Evolutionary conservation across 495 filamentous ascomycete species (phyloP), one percentile per base, ranked within the genome.

Genomic region (Talaromyces ruber): DNA sequence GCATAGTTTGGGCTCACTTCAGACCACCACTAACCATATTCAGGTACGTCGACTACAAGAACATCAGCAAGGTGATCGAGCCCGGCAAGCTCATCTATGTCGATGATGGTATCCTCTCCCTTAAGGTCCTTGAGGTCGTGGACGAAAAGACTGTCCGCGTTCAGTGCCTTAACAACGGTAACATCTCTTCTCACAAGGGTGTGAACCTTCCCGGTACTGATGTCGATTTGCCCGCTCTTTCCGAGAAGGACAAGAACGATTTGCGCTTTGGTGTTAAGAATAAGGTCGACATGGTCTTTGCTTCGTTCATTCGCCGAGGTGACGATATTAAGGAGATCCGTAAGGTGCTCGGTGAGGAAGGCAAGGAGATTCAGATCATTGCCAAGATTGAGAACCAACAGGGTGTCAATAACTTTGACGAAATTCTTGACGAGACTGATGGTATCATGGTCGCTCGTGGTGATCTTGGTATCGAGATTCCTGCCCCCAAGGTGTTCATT

Each of bases 381-480:
- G 92, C 94, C 81, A 98, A 98, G 86, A 96, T 98, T 67, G 94
- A 98, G 83, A 98, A 98, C 81, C 90, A 96, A 76, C 94, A 98
- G 78, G 94, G 94, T 74, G 86, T 91, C 63, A 97, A 98, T 88
- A 98, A 98, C 84, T 98, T 98, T 73, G 88, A 92, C 64, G 94
- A 97, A 79, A 98, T 98, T 70, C 85, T 98, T 47, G 84, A 87
- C 72, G 90, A 92, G 81, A 98, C 94, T 22, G 94, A 98, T 74
- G 94, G 95, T 82, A 92, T 98, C 74, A 98, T 98, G 94, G 94
- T 98, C 71, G 94, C 94, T 68, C 94, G 94, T 84, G 94, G 94
- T 78, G 94, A 98, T 70, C 81, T 98, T 43, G 94, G 94, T 80
- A 98, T 98, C 65, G 94, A 98, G 77, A 98, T 98, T 70, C 92